Evolutionary conservation across 2,329 filamentous ascomycete species (phyloP).

Genomic region (Aureobasidium sp.): DNA sequence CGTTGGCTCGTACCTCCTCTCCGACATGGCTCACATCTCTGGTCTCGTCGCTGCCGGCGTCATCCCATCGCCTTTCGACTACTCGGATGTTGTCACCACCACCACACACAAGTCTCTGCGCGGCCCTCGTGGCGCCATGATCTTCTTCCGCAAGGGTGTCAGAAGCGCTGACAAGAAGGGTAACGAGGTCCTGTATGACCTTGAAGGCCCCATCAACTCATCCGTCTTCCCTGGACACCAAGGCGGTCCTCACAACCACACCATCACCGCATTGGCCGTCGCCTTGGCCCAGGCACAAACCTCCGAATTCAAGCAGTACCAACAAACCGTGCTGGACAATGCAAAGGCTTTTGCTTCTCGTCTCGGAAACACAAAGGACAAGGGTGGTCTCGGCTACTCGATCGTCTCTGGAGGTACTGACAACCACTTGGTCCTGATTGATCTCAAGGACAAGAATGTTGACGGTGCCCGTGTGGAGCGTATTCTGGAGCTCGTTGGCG

Average conservation of each 20-base stretch:
- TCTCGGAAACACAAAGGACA: constrained; percentile 57
- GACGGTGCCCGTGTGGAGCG: constrained; percentile 63
- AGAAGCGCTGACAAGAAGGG: constrained; percentile 85
- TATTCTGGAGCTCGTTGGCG: constrained; percentile 71
- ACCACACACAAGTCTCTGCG: constrained; percentile 99
- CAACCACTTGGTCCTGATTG: constrained; percentile 93
- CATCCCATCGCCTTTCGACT: constrained; percentile 83
- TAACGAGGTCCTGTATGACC: constrained; percentile 78
- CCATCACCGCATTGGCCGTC: constrained; percentile 92
- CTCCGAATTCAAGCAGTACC: constrained; percentile 89
- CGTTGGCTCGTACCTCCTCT: constrained; percentile 88
- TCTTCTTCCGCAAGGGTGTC: constrained; percentile 98
- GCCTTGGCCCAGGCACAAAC: constrained; percentile 89
- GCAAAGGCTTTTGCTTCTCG: constrained; percentile 73
- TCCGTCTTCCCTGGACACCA: constrained; percentile 99
- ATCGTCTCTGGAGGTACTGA: constrained; percentile 94
- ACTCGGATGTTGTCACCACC: constrained; percentile 95
- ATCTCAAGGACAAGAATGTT: constrained; percentile 80
- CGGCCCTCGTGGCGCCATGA: constrained; percentile 97
- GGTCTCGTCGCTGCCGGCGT: constrained; percentile 89
- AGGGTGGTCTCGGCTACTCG: constrained; percentile 67
- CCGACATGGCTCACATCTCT: constrained; percentile 98
- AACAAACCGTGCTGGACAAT: constrained; percentile 85
- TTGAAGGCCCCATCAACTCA: constrained; percentile 95
- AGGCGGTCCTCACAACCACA: constrained; percentile 98